A percentile compares a stretch with the other conserved stretches of the same genome.
Conservation (phyloP, 1,139 yeast species). For the Zygosaccharomyces pseudobailii region DNA sequence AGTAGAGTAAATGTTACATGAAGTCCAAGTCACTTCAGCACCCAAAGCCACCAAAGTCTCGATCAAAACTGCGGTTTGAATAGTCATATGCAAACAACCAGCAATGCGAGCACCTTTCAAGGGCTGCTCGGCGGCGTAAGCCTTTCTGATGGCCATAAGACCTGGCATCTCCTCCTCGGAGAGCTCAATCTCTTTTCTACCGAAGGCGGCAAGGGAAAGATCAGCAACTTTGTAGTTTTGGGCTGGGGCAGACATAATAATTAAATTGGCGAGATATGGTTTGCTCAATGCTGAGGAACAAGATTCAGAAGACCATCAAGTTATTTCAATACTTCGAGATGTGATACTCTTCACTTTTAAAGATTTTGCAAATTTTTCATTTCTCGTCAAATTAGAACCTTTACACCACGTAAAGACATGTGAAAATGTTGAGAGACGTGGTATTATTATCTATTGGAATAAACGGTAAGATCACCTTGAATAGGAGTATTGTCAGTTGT, state of each 20-base stretch:
- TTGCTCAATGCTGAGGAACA: neutral
- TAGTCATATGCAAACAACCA: conserved; percentile 99
- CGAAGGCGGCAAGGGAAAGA: conserved; percentile 98
- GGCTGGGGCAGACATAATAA: conserved; percentile 52
- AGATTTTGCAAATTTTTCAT: conserved; percentile 4
- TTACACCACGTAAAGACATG: neutral
- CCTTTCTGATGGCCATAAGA: conserved; percentile 94
- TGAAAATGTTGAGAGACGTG: neutral
- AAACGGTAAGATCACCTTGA: neutral
- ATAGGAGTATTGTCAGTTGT: no score
- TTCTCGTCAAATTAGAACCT: neutral
- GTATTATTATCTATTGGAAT: neutral
- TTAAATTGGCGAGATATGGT: neutral
- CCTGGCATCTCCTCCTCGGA: conserved; percentile 99
- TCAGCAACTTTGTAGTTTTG: conserved; percentile 94
- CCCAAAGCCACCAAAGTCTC: conserved; percentile 97
- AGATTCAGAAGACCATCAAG: neutral
- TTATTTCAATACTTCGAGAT: neutral
- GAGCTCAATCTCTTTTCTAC: conserved; percentile 98
- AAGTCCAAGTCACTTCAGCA: conserved; percentile 99
- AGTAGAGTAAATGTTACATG: conserved; percentile 99
- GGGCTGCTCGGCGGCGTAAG: conserved; percentile 91
- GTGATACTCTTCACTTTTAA: neutral
- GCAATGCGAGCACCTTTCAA: conserved; percentile 98
- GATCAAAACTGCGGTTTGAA: conserved; percentile 98